Percentiles rank a stretch among this genome's conserved stretches.
These are phyloP conservation scores for Scedosporium apiospermum DNA, from an alignment of 2,329 filamentous ascomycete genomes.

Conservation along the genomic window DNA sequence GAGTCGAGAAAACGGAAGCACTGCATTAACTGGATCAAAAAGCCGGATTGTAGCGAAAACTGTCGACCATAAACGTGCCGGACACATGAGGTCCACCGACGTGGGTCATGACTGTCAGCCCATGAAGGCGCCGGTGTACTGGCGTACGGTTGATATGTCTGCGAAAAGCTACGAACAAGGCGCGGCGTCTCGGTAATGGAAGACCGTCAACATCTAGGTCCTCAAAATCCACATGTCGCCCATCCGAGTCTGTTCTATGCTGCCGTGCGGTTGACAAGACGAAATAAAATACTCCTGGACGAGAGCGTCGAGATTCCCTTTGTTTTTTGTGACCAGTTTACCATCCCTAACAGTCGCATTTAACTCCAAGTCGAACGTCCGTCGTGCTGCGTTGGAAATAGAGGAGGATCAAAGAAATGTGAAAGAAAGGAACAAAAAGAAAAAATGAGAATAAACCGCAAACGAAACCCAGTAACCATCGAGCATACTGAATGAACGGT, in stretches of 20 bases:
- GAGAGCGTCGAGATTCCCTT: background rate
- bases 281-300: conserved; percentile 3
- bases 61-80: background rate
- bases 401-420: conserved; percentile 4
- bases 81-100: conserved; percentile 3
- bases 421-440: conserved; percentile 2
- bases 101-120: background rate
- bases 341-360: conserved; percentile 6
- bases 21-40: background rate
- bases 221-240: conserved; percentile 4
- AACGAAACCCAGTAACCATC: conserved; percentile 2
- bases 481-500: background rate
- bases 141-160: conserved; percentile 5
- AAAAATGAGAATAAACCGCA: background rate
- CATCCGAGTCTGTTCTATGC: conserved; percentile 5
- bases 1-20: background rate
- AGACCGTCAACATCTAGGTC: background rate
- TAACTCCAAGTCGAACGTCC: conserved; percentile 7
- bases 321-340: conserved; percentile 5
- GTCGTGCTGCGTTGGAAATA: conserved; percentile 6
- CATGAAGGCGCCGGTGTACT: background rate
- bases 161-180: conserved; percentile 6
- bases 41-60: background rate
- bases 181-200: conserved; percentile 4
- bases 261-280: conserved; percentile 5